Conservation (phyloP, 441 rosid genomes). For the Brassica hybrid region DNA sequence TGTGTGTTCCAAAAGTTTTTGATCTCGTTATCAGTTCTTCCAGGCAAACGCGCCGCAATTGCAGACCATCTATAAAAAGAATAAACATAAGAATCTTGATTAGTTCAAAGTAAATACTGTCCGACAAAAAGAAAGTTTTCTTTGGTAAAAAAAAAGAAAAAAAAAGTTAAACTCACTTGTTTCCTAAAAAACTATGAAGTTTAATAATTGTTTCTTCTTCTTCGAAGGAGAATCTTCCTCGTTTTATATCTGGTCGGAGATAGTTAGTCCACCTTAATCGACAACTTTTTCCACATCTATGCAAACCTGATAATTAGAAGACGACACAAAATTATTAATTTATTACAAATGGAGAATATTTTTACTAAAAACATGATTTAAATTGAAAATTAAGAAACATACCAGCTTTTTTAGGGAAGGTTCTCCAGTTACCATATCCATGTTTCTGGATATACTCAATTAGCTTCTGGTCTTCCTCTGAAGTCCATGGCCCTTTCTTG, state of each 20-base stretch:
- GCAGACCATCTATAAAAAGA: conserved; percentile 74
- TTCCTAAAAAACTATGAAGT: too few relatives aligned
- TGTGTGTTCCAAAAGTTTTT: conserved; percentile 97
- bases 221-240: too few relatives aligned
- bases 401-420: conserved; percentile 76
- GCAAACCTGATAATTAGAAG: conserved; percentile 48
- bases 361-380: not conserved
- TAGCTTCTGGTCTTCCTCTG: conserved; percentile 68
- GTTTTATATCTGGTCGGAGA: conserved; percentile 64
- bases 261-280: conserved; percentile 74
- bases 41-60: conserved; percentile 87
- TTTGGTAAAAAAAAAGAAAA: too few relatives aligned
- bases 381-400: conserved; percentile 6
- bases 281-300: conserved; percentile 76
- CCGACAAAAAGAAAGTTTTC: too few relatives aligned
- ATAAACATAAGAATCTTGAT: conserved; percentile 26
- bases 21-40: conserved; percentile 91
- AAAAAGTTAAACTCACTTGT: too few relatives aligned
- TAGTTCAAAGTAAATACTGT: not conserved
- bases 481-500: conserved; percentile 76
- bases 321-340: not conserved
- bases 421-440: conserved; percentile 76
- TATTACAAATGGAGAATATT: not conserved
- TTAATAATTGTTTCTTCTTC: too few relatives aligned
- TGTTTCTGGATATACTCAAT: conserved; percentile 59